These are phyloP conservation scores for Arxiozyma heterogenica DNA, from an alignment of 1,139 yeast genomes.

Conservation along the genomic window DNA sequence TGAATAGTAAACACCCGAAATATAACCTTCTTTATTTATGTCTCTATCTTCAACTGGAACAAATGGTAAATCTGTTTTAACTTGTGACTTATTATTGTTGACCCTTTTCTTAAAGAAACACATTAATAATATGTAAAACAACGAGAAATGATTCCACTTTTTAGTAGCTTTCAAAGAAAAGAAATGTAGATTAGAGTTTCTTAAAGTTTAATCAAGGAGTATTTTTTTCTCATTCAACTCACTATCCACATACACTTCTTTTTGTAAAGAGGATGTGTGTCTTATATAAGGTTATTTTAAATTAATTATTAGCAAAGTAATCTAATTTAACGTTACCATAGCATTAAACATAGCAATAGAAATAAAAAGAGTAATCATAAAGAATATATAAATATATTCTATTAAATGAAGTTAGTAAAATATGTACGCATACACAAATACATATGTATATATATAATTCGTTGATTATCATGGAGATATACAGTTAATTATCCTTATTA, in stretches of 20 bases:
- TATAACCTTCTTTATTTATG: slow-evolving; percentile 6
- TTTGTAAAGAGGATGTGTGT: neutral
- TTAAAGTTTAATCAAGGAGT: neutral
- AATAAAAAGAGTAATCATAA: neutral
- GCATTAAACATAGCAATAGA: neutral
- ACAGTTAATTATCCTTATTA: neutral
- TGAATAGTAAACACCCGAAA: slow-evolving; percentile 38
- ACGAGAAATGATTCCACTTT: neutral
- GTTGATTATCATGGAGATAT: neutral
- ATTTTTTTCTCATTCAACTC: neutral
- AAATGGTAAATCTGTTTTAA: neutral
- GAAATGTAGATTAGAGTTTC: neutral
- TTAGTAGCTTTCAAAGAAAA: too few relatives aligned
- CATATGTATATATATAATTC: neutral
- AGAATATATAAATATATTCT: neutral
- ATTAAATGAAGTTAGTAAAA: neutral
- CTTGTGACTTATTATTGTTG: neutral
- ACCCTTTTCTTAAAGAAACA: neutral
- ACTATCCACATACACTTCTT: neutral
- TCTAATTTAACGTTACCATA: too few relatives aligned
- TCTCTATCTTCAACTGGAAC: neutral
- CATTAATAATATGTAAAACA: neutral
- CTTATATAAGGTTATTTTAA: neutral
- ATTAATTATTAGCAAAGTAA: neutral
- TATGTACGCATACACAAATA: neutral